Percentiles rank a stretch among this genome's conserved stretches.
These are phyloP conservation scores for Parathielavia hyrcaniae DNA, from an alignment of 495 filamentous ascomycete genomes.

Conservation along the genomic window DNA sequence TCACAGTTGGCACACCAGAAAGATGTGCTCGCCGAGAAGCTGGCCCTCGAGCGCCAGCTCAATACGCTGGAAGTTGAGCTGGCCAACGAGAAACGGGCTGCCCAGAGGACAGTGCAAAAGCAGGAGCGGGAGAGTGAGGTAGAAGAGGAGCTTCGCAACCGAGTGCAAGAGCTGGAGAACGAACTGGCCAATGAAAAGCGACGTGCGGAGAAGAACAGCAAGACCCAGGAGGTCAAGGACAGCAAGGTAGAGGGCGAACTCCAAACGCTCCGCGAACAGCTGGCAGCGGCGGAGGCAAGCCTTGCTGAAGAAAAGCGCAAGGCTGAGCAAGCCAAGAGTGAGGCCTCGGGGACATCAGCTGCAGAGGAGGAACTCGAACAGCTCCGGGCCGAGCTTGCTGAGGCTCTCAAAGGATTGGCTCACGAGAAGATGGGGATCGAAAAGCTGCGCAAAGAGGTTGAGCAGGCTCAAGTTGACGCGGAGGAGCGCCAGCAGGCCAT, in stretches of 20 bases:
- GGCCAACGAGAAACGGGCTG: conserved; percentile 66
- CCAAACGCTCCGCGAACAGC: conserved; percentile 27
- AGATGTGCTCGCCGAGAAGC: conserved; percentile 62
- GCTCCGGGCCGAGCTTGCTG: conserved; percentile 33
- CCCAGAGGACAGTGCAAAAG: conserved; percentile 54
- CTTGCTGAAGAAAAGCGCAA: conserved; percentile 37
- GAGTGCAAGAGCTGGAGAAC: conserved; percentile 46
- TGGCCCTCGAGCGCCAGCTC: conserved; percentile 67
- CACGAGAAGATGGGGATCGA: conserved; percentile 41
- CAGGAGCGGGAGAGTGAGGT: conserved; percentile 37
- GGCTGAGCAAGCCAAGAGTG: conserved; percentile 36
- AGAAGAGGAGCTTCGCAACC: conserved; percentile 43
- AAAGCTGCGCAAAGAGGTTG: conserved; percentile 32
- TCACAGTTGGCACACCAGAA: conserved; percentile 62
- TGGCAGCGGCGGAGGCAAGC: conserved; percentile 22
- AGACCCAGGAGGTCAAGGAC: conserved; percentile 28
- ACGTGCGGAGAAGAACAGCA: conserved; percentile 27
- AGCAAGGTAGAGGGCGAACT: conserved; percentile 35
- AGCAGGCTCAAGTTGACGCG: conserved; percentile 42
- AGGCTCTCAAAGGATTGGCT: conserved; percentile 36
- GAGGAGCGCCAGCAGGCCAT: conserved; percentile 52
- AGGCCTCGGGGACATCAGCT: conserved; percentile 23
- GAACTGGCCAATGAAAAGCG: conserved; percentile 48
- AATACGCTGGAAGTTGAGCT: conserved; percentile 71
- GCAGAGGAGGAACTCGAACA: conserved; percentile 32